phyloP scores from a whole-genome alignment of 306 rosid species.

The Rosa rugosa region DNA sequence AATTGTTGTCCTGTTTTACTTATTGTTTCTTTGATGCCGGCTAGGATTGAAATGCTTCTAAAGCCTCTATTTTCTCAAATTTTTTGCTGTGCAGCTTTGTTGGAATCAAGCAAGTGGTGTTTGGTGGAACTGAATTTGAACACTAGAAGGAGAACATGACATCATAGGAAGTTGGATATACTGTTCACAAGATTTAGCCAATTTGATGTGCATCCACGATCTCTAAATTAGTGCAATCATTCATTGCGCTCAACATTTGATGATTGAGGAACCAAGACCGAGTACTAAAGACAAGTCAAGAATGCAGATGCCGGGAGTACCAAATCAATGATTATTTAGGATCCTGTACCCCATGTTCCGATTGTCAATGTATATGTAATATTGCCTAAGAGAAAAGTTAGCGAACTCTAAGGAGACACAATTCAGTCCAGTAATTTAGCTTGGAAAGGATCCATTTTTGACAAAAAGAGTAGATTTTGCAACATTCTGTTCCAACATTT shows the following conservation, averaged over 20 bases:
- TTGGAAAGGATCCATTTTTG: neutral
- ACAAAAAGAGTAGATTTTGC: neutral
- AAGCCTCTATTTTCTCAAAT: neutral
- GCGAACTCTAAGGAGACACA: neutral
- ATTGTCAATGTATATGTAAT: neutral
- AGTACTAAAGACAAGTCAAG: neutral
- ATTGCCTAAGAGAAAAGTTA: neutral
- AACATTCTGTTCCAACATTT: neutral
- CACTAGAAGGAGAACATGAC: slow-evolving; percentile 79
- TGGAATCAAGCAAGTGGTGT: slow-evolving; percentile 77
- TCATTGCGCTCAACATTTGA: neutral
- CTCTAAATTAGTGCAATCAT: neutral
- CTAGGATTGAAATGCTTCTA: neutral
- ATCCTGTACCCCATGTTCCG: neutral
- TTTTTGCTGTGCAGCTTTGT: slow-evolving; percentile 45
- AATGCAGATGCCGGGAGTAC: neutral
- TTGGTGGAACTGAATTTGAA: slow-evolving; percentile 84
- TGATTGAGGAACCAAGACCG: neutral
- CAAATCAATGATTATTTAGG: neutral
- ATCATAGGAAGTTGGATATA: slow-evolving; percentile 73
- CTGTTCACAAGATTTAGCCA: slow-evolving; percentile 63
- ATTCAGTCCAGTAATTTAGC: neutral
- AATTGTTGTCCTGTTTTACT: neutral
- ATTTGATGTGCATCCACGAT: slow-evolving; percentile 17
- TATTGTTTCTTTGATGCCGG: neutral